Conservation (phyloP, 306 rosid species). For the Corylus heterophylla region DNA sequence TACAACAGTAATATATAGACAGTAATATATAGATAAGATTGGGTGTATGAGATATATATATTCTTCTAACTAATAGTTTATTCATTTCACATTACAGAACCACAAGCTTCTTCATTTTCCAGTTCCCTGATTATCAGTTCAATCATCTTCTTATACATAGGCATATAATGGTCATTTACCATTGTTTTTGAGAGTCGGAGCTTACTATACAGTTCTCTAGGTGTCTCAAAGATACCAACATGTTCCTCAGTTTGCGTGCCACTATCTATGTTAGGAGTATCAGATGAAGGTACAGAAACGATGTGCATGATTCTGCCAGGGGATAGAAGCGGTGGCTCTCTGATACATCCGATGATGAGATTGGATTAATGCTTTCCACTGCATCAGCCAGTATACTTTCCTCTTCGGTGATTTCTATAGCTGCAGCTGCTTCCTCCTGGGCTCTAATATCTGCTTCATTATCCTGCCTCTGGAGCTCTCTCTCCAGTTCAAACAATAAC, state of each 20-base stretch:
- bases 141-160: slow-evolving; percentile 97
- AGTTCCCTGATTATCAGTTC: slow-evolving; percentile 76
- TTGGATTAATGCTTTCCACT: slow-evolving; percentile 56
- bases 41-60: not conserved
- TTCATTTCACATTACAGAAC: slow-evolving; percentile 31
- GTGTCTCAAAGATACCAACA: slow-evolving; percentile 73
- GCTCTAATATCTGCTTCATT: slow-evolving; percentile 39
- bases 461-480: slow-evolving; percentile 77
- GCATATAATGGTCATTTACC: slow-evolving; percentile 98
- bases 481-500: slow-evolving; percentile 83
- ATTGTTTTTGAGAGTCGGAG: slow-evolving; percentile 89
- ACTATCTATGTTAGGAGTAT: slow-evolving; percentile 40
- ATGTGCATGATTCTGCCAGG: slow-evolving; percentile 95
- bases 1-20: not conserved
- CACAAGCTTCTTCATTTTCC: slow-evolving; percentile 48
- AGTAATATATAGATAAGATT: not conserved
- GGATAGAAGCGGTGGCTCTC: slow-evolving; percentile 80
- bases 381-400: slow-evolving; percentile 64
- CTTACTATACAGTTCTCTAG: slow-evolving; percentile 84
- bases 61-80: slow-evolving; percentile 2
- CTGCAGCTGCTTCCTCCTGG: slow-evolving; percentile 71
- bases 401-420: slow-evolving; percentile 73
- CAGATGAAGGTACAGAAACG: slow-evolving; percentile 45
- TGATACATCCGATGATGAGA: slow-evolving; percentile 52
- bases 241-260: slow-evolving; percentile 52